A percentile compares a stretch with the other conserved stretches of the same genome.
These are phyloP conservation scores for Brasenia schreberi DNA, from an alignment of 164 flowering plant species.

Conservation along the genomic window DNA sequence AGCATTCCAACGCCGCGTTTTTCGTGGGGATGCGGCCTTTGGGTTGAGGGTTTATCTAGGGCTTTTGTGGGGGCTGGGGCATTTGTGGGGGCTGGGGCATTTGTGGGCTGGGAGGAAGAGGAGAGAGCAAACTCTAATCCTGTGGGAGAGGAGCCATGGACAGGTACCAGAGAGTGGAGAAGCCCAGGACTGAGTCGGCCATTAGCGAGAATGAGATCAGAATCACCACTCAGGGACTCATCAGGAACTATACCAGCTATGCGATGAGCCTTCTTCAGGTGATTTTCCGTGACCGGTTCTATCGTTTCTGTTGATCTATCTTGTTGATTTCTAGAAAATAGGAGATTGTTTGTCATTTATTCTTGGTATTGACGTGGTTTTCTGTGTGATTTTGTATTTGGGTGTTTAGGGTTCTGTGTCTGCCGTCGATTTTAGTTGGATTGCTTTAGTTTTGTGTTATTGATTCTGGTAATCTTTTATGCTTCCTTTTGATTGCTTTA, in stretches of 20 bases:
- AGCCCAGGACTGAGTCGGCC: conserved; percentile 41
- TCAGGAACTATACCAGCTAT: conserved; percentile 70
- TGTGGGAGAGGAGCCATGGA: conserved; percentile 30
- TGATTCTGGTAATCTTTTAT: background rate
- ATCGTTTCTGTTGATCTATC: background rate
- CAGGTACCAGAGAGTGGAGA: conserved; percentile 61
- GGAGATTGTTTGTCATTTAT: background rate
- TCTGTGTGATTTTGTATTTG: background rate
- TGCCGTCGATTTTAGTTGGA: background rate
- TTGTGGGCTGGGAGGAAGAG: background rate
- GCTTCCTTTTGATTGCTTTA: no score
- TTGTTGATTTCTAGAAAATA: background rate
- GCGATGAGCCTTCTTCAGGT: conserved; percentile 72
- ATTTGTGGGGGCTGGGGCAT: background rate
- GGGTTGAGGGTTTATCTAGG: background rate
- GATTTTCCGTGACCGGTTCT: background rate
- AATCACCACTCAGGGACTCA: conserved; percentile 66
- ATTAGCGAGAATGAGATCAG: conserved; percentile 71
- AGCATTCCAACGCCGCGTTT: background rate
- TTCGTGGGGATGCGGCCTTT: background rate
- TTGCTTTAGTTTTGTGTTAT: background rate
- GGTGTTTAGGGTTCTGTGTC: background rate
- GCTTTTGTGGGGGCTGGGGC: background rate
- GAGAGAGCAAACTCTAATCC: background rate
- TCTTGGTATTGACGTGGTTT: background rate